Evolutionary conservation across 2,329 filamentous ascomycete genomes (phyloP).

Genomic region (Byssothecium circinans): DNA sequence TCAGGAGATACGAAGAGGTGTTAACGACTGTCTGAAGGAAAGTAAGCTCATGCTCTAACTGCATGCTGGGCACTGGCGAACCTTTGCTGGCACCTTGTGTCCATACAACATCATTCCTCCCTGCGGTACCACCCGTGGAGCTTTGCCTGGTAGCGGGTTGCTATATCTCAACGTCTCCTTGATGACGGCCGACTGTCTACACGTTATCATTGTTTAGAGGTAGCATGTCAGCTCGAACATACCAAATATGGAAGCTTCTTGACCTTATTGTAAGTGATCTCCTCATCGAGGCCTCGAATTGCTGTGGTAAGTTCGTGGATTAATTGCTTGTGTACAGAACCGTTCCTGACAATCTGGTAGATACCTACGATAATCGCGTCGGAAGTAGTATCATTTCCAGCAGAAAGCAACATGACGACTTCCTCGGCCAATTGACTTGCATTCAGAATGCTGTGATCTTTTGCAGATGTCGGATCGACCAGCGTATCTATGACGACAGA

Average conservation of each 20-base stretch:
- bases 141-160: constrained; percentile 8
- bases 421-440: constrained; percentile 10
- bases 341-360: constrained; percentile 10
- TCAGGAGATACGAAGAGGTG: constrained; percentile 12
- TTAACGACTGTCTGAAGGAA: constrained; percentile 5
- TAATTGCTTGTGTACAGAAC: constrained; percentile 2
- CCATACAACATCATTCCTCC: constrained; percentile 11
- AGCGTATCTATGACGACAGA: constrained; percentile 14
- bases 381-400: constrained; percentile 13
- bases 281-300: constrained; percentile 3
- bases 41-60: background rate
- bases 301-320: constrained; percentile 3
- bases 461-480: constrained; percentile 8
- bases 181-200: constrained; percentile 6
- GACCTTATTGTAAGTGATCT: constrained; percentile 9
- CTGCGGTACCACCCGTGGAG: constrained; percentile 7
- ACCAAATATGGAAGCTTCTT: constrained; percentile 12
- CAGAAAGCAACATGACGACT: constrained; percentile 14
- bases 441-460: constrained; percentile 9
- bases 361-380: constrained; percentile 11
- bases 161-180: constrained; percentile 10
- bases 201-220: background rate
- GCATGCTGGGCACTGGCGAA: background rate
- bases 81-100: constrained; percentile 3
- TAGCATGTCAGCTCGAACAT: background rate